Base-by-base conservation (phyloP, 2,329 filamentous ascomycete genomes). In the Ophiocordyceps camponoti-leonardi region DNA sequence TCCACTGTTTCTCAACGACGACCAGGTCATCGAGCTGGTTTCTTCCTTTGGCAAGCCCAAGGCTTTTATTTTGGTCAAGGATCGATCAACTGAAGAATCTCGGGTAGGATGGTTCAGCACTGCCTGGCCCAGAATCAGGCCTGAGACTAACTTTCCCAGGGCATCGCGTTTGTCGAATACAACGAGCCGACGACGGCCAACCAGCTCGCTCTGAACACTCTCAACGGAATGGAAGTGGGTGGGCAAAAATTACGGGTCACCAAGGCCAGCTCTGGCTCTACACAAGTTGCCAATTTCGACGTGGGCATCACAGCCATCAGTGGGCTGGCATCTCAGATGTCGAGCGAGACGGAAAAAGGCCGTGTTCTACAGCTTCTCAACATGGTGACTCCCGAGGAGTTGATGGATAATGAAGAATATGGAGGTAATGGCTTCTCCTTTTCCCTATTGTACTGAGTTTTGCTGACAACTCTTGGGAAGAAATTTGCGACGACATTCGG, bases 271-370 rank as follows among this genome's bases (percentile, higher is more conserved):
- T 84, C 95, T 52, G 92, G 92, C 53, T 81, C 86, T 49, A 90
- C 87, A n/a, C 92, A 98, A 61, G 87, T 87, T 20, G 74, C 85
- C 42, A 87, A 87, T 50, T 75, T 94, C 39, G 92, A 98, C 58
- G 93, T 95, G 73, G 86, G 90, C 46, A 90, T 98, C 50, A 93
- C 92, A 54, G 92, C 92, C 50, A 96, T 98, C 80, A 94, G 88
- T 44, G 87, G 95, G 76, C 83, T 98, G 55, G 92, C 92, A 35
- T 88, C 90, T 47, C 94, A 92, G 19, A 86, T 81, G 3, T 83
- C 84, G 35, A 74, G 74, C 46, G 83, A 88, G 49, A 70, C 83
- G 31, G 87, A 94, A 53, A 79, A 81, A 49, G 84, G 84, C 52
- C 77, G 85, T 46, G 90, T 98, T 16, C 62, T 98, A 49, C 90